Conservation (phyloP, 768 basidiomycete genomes). For the Roridomyces roridus region DNA sequence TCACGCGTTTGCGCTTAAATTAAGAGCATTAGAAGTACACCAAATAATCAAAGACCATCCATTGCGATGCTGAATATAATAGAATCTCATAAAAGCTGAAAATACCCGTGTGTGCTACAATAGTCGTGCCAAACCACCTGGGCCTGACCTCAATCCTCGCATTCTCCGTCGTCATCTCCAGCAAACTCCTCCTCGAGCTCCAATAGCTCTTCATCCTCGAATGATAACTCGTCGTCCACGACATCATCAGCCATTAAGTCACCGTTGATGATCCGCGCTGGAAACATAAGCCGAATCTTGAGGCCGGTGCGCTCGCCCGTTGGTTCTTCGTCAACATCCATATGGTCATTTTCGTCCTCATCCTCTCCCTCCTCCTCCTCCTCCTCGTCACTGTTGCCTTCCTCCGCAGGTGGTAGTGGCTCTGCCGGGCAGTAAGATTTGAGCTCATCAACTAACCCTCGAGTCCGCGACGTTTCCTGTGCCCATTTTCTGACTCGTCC, state of each 20-base stretch:
- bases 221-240: too few species aligned
- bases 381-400: background rate
- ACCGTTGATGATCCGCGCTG: constrained; percentile 27
- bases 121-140: too few species aligned
- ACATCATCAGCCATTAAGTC: background rate
- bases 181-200: too few species aligned
- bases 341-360: constrained; percentile 51
- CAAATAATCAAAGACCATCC: too few species aligned
- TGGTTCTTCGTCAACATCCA: constrained; percentile 29
- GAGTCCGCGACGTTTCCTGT: background rate
- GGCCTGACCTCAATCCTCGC: too few species aligned
- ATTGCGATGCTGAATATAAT: too few species aligned
- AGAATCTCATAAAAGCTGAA: too few species aligned
- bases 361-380: constrained; percentile 52
- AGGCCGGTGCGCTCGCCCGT: constrained; percentile 45
- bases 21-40: too few species aligned
- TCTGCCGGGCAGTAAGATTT: background rate
- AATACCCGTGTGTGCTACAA: too few species aligned
- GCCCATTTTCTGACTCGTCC: background rate
- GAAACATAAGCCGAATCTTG: constrained; percentile 62
- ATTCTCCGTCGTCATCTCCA: too few species aligned
- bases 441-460: background rate
- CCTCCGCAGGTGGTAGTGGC: background rate
- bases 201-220: too few species aligned
- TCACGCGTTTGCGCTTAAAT: too few species aligned